Base-by-base conservation (phyloP, 495 filamentous ascomycete genomes). In the Talaromyces adpressus region DNA sequence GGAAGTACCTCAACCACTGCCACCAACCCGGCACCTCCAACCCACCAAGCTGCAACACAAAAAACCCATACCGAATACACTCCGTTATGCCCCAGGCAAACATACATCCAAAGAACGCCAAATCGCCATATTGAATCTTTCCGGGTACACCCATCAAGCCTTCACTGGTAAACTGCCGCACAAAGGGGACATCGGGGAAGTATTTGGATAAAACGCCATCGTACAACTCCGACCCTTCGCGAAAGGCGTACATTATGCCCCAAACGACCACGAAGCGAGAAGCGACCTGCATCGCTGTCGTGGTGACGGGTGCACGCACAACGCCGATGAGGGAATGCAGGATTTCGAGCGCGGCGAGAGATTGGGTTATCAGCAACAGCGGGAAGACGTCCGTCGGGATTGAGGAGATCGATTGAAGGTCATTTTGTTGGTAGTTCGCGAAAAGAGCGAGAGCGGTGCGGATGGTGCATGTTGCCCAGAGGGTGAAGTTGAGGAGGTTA, bases 261-360 rank as follows among this genome's bases (percentile, higher is more conserved):
- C 91, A 96, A 57, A 96, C 86, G 52, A 98, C 85, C 53, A 96
- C 81, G 62, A 96, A 79, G 11, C 93, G 90, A 57, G 81, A 87
- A 18, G 88, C 81, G 53, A 97, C 92, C 75, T 98, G 93, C 82
- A 96, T 89, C n/a, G 81, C 72, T 9, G 93, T 97, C 2, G 93
- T 98, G 64, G 85, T 67, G 73, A 97, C 66, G 0, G 93, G 91
- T 7, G 92, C 88, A 66, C 92, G 89, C 62, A 97, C 91, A 65
- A 97, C 71, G 52, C 93, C 89, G 85, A 72, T 22, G 2, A 76
- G 60, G 39, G 90, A 86, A 77, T 98, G 94, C 59, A 91, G 66
- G 29, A 97, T 80, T 76, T 99, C 94, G 68, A 96, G 78, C 12
- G 86, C 68, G 1, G 93, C 93, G 62, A 91, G 75, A 0, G 89